phyloP scores from a whole-genome alignment of 257 asterid genomes.

The Plantago ovata region DNA sequence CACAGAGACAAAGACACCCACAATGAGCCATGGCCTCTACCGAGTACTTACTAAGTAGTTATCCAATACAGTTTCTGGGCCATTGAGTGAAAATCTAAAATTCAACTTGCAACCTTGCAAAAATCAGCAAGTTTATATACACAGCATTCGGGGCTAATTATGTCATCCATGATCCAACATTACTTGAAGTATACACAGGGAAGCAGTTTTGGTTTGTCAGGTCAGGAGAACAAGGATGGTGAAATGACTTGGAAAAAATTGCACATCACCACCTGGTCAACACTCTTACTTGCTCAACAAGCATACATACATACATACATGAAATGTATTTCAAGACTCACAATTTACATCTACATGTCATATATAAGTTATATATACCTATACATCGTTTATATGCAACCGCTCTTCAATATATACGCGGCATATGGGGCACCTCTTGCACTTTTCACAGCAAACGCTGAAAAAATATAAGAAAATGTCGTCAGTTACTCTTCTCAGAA shows the following conservation, averaged over 20 bases:
- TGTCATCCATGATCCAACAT: too few species aligned
- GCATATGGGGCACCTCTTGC: constrained; percentile 95
- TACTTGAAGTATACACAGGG: background rate
- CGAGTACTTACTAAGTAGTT: too few species aligned
- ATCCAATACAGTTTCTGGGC: too few species aligned
- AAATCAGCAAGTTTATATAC: too few species aligned
- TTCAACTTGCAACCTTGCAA: too few species aligned
- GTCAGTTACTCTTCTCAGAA: background rate
- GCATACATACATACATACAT: too few species aligned
- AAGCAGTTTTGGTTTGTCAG: background rate
- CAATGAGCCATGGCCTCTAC: too few species aligned
- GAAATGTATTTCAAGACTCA: constrained; percentile 1
- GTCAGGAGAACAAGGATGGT: constrained; percentile 27
- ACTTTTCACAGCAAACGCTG: constrained; percentile 79
- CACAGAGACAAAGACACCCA: too few species aligned
- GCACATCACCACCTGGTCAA: constrained; percentile 44
- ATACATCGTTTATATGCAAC: constrained; percentile 64
- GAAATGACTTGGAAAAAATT: constrained; percentile 52
- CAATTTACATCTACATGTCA: constrained; percentile 2
- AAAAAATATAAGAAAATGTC: background rate
- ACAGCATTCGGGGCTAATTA: too few species aligned
- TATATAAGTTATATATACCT: constrained; percentile 12
- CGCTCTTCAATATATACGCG: constrained; percentile 78
- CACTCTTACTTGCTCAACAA: too few species aligned
- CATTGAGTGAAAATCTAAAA: too few species aligned